phyloP scores from a whole-genome alignment of 2,329 filamentous ascomycete genomes.

The Orbilia oligospora region DNA sequence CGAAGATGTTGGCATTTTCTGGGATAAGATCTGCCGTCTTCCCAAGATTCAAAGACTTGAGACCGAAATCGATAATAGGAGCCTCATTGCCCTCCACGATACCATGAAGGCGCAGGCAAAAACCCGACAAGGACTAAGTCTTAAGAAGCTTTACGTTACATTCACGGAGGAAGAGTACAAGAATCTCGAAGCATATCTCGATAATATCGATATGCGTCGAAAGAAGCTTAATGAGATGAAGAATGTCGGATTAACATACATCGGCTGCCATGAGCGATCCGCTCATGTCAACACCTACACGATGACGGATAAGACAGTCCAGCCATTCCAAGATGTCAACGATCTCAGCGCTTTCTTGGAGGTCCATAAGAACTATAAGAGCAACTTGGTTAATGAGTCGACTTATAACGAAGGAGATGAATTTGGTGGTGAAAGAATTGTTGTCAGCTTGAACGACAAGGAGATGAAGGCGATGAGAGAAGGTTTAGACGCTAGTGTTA shows the following conservation, averaged over 20 bases:
- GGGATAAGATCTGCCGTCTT: conserved; percentile 47
- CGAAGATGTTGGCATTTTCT: conserved; percentile 54
- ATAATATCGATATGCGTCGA: conserved; percentile 52
- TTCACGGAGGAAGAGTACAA: conserved; percentile 59
- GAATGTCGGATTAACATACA: conserved; percentile 52
- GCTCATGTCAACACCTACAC: conserved; percentile 59
- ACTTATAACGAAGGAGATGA: conserved; percentile 54
- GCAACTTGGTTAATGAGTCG: conserved; percentile 32
- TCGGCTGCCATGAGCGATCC: conserved; percentile 54
- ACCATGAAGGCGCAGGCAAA: conserved; percentile 35
- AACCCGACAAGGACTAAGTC: conserved; percentile 20
- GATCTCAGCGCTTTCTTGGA: conserved; percentile 52
- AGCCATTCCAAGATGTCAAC: conserved; percentile 59
- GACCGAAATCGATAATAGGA: conserved; percentile 55
- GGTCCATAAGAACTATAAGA: conserved; percentile 57
- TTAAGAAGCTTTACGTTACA: conserved; percentile 52
- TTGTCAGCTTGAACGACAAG: conserved; percentile 51
- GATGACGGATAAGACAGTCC: conserved; percentile 59
- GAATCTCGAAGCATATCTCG: conserved; percentile 54
- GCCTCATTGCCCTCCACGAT: conserved; percentile 43
- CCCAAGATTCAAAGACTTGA: conserved; percentile 48
- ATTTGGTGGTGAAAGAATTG: conserved; percentile 51
- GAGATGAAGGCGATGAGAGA: conserved; percentile 60
- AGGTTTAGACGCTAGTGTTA: conserved; percentile 51
- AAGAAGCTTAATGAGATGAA: conserved; percentile 59